Evolutionary conservation across 176 grass and related monocot species (phyloP).

Genomic region (Themeda triandra): DNA sequence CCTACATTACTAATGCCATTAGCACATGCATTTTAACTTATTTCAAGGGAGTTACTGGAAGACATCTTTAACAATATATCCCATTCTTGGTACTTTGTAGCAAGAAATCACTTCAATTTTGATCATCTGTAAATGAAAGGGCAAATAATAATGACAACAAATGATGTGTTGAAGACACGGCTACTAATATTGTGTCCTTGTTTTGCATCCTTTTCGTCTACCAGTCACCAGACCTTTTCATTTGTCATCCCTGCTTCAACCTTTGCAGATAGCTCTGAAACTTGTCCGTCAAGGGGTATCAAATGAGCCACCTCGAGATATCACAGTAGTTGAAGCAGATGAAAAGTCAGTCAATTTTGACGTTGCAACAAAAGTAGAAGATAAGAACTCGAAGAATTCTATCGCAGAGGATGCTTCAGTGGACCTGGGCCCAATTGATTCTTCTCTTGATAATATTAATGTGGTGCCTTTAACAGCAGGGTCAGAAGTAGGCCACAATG

Average conservation of each 20-base stretch:
- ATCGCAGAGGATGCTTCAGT: slow-evolving; percentile 16
- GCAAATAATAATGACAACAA: not conserved
- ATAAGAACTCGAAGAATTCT: not conserved
- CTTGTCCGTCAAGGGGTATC: slow-evolving; percentile 50
- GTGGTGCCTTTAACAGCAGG: not conserved
- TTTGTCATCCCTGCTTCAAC: not conserved
- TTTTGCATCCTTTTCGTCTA: not conserved
- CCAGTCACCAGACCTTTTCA: not conserved
- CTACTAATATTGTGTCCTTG: not conserved
- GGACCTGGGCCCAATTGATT: not conserved
- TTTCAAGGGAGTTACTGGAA: slow-evolving; percentile 1
- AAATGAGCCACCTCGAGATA: slow-evolving; percentile 32
- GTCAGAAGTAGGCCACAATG: not conserved
- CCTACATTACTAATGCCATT: not conserved
- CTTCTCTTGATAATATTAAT: slow-evolving; percentile 19
- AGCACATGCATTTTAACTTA: not conserved
- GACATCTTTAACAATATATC: not conserved
- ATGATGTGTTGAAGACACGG: not conserved
- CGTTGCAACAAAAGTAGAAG: slow-evolving; percentile 20
- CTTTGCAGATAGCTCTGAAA: slow-evolving; percentile 57
- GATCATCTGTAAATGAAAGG: not conserved
- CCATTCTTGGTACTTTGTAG: not conserved
- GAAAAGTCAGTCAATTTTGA: slow-evolving; percentile 10
- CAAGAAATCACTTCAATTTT: not conserved
- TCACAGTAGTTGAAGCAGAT: slow-evolving; percentile 26